Evolutionary conservation across 139 green algal genomes (phyloP), one percentile per base, ranked within the genome.

Genomic region (Klebsormidium nitens): DNA sequence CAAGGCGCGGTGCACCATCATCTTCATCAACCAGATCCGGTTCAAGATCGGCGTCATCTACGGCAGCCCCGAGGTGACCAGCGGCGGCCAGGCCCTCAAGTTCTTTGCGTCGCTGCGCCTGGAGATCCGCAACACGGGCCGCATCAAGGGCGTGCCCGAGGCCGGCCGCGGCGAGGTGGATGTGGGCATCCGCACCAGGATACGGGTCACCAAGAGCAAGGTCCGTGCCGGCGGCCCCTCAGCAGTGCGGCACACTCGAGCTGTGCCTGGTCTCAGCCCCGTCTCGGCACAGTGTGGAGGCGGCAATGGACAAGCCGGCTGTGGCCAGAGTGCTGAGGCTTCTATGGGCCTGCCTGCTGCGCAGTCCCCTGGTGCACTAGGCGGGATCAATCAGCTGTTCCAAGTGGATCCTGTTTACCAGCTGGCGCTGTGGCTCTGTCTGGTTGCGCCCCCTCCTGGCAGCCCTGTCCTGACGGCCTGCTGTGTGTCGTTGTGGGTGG

Each of bases 11-110:
- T 91, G 83, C 81, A 95, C 88, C 11, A 65, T 97, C 34, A 82
- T 97, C 34, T 95, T 96, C 77, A 75, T 97, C 42, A 97, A 97
- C 75, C 92, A 97, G 82, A 81, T 97, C 3, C 64, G 92, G 0
- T 76, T 88, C 32, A 97, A 97, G 87, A 85, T 93, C 5, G 60
- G 60, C 23, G 46, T 55, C 23, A 50, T 62, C n/a, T 69, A 68
- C 14, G 69, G 69, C 2, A 76, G 34, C 17, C 69, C 93, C 1
- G 94, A 99, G 81, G 69, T 88, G 5, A 98, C 93, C 35, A 84
- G 74, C 0, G 94, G 94, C 8, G 94, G 94, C 40, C 81, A 93
- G n/a, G 93, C 94, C 3, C 85, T 99, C 38, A 96, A 96, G 76
- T 98, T 90, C 80, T 97, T 96, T 69, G 78, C 74, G 2, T 69